Evolutionary conservation across 352 stramenopile genomes (phyloP).

Genomic region (Globisporangium mamillatum): DNA sequence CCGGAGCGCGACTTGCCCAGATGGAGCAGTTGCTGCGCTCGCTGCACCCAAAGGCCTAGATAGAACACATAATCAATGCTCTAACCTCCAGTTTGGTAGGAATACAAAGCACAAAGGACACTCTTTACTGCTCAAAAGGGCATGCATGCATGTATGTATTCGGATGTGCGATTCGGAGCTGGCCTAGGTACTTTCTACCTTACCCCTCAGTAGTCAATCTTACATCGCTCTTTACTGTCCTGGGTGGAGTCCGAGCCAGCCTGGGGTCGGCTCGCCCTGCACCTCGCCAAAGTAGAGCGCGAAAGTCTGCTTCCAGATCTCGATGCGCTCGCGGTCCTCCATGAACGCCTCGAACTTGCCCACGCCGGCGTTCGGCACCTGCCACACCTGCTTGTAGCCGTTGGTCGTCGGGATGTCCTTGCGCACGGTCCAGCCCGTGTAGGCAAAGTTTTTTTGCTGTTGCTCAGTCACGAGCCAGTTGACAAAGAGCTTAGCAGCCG

Average conservation of each 20-base stretch:
- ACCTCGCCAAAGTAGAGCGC: constrained; percentile 58
- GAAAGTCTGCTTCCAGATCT: constrained; percentile 42
- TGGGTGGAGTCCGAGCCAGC: constrained; percentile 36
- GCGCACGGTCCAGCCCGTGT: constrained; percentile 25
- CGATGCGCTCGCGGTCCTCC: constrained; percentile 39
- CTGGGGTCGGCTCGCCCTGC: constrained; percentile 34
- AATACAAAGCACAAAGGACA: not conserved
- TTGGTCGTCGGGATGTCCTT: constrained; percentile 33
- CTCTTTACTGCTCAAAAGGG: not conserved
- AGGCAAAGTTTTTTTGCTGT: constrained; percentile 18
- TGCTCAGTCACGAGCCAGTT: constrained; percentile 53
- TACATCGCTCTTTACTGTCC: constrained; percentile 23
- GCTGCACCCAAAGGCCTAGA: constrained; percentile 27
- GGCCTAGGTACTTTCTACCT: not conserved
- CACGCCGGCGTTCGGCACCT: constrained; percentile 31
- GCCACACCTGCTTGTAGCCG: constrained; percentile 30
- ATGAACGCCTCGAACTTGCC: constrained; percentile 43
- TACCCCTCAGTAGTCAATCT: not conserved
- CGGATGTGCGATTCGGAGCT: not conserved
- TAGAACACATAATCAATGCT: not conserved
- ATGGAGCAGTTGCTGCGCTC: constrained; percentile 49
- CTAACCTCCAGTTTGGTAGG: not conserved
- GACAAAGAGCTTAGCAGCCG: constrained; percentile 53
- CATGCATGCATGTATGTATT: not conserved
- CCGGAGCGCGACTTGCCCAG: constrained; percentile 32